Base-by-base conservation (phyloP, 1,284 basidiomycete species). In the Ceratobasidium sp. region DNA sequence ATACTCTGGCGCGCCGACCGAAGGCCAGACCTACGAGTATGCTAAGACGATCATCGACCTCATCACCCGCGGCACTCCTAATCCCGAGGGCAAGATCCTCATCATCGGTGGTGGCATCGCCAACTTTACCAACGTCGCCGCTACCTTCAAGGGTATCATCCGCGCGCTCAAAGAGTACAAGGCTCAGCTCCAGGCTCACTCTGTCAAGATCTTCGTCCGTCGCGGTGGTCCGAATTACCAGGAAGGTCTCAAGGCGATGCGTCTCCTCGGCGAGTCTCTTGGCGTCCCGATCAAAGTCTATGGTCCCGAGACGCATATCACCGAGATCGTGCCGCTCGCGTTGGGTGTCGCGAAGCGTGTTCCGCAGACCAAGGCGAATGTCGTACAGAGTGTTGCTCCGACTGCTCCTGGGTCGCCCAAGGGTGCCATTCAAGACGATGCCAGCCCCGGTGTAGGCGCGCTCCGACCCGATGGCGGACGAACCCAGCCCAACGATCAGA, bases 31-130 rank as follows among this genome's bases (percentile, higher is more conserved):
- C 1, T 99, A 97, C 87, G 97, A 99, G 87, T 99, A 99, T 84
- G 97, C 97, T 81, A 99, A 99, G 90, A 99, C 98, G 46, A 97
- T 99, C 84, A 88, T 99, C 82, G 97, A 99, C 86, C 89, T 99
- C 80, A 96, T 99, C 87, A 98, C 96, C 75, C 96, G 97, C 79
- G 96, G 96, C 71, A 87, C 89, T 64, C 93, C 95, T 75, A 89
- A 92, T 83, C 89, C 92, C 62, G 89, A 96, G 71, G 97, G 97
- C 88, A 99, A 99, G 89, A 92, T 99, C 84, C 94, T 99, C 86
- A 98, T 99, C 90, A 98, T 99, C 81, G 98, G 97, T 86, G 98
- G 98, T 88, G 97, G 97, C 88, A 98, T 99, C 81, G 97, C 97
- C 88, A 99, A 99, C 92, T 99, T 99, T 88, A 99, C 97, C 85